Evolutionary conservation across 2,329 filamentous ascomycete species (phyloP).

Genomic region (Lizonia empirigonia): DNA sequence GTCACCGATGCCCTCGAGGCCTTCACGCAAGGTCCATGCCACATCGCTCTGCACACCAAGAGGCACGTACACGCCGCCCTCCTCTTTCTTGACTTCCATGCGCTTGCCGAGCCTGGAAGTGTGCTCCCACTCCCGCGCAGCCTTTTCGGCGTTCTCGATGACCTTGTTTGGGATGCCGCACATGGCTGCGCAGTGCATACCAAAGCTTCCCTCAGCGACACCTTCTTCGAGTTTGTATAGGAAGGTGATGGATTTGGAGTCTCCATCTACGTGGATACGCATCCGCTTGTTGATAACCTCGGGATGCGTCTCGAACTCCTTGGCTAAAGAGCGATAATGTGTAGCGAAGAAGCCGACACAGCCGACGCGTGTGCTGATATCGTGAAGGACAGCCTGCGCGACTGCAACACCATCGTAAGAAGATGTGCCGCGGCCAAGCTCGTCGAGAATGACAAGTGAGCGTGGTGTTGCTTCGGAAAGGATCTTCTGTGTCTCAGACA

Average conservation of each 20-base stretch:
- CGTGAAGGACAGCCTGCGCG: conserved; percentile 95
- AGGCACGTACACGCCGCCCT: conserved; percentile 79
- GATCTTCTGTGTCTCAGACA: conserved; percentile 98
- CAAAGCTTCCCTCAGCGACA: conserved; percentile 94
- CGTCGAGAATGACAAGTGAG: conserved; percentile 94
- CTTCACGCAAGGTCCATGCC: conserved; percentile 72
- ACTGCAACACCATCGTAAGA: conserved; percentile 97
- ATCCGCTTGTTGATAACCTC: conserved; percentile 87
- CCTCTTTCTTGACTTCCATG: conserved; percentile 72
- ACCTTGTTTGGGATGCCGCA: conserved; percentile 86
- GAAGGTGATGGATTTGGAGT: conserved; percentile 87
- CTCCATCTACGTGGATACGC: conserved; percentile 92
- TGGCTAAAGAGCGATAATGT: conserved; percentile 92
- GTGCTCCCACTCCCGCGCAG: conserved; percentile 92
- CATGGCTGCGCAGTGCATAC: conserved; percentile 99
- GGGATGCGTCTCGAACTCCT: conserved; percentile 87
- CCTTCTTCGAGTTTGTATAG: conserved; percentile 92
- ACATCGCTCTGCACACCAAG: conserved; percentile 88
- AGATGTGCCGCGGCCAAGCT: conserved; percentile 90
- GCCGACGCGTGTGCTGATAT: conserved; percentile 89
- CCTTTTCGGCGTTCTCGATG: conserved; percentile 84
- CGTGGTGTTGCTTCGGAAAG: conserved; percentile 90
- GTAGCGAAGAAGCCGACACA: conserved; percentile 97
- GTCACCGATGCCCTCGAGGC: conserved; percentile 52
- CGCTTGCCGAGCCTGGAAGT: conserved; percentile 89